Evolutionary conservation across 225 moss, liverwort and hornwort genomes (phyloP).

Genomic region (Anthoceros angustus): DNA sequence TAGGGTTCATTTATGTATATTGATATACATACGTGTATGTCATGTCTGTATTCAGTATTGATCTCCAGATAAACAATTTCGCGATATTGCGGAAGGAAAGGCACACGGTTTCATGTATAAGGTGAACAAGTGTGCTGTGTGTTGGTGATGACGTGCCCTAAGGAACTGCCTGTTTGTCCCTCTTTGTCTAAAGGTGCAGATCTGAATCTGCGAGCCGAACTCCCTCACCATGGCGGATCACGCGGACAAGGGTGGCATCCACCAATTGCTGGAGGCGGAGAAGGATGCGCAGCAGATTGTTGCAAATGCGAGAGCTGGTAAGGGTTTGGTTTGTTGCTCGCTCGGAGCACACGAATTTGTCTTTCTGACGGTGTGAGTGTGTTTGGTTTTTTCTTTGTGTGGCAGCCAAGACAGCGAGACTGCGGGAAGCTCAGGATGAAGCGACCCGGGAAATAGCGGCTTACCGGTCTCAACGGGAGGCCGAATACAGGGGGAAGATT

Average conservation of each 20-base stretch:
- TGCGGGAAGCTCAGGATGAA: constrained; percentile 26
- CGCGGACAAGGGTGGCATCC: constrained; percentile 19
- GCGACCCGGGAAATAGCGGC: constrained; percentile 20
- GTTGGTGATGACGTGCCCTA: no score
- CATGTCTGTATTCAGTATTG: no score
- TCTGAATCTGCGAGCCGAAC: no score
- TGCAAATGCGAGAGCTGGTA: constrained; percentile 17
- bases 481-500: constrained; percentile 22
- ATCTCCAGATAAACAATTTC: no score
- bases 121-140: no score
- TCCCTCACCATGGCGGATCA: not conserved
- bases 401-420: constrained; percentile 18
- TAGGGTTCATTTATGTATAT: no score
- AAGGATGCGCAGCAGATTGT: constrained; percentile 24
- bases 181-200: no score
- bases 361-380: not conserved
- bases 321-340: not conserved
- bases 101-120: no score
- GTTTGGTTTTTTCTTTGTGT: not conserved
- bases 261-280: constrained; percentile 25
- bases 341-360: not conserved
- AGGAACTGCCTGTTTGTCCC: no score
- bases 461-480: constrained; percentile 19
- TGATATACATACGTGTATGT: no score
- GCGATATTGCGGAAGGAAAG: no score